Conservation (phyloP, 345 rosid species). For the Psidium guajava region DNA sequence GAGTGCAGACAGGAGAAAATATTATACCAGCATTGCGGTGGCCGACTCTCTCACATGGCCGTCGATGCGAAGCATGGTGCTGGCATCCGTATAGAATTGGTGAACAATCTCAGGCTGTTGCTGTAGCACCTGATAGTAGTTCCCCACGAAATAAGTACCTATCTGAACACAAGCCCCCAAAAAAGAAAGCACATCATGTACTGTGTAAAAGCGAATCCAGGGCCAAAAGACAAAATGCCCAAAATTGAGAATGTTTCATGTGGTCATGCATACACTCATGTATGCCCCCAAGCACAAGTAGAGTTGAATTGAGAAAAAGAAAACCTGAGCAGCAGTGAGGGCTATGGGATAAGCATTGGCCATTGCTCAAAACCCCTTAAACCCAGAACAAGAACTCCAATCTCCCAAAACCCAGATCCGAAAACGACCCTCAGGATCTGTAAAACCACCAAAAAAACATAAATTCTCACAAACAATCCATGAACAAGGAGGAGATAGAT, state of each 20-base stretch:
- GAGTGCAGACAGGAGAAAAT: not conserved
- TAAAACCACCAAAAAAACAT: not conserved
- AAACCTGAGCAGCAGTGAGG: slow-evolving; percentile 31
- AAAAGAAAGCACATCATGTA: not conserved
- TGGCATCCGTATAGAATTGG: slow-evolving; percentile 71
- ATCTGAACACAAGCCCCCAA: slow-evolving; percentile 23
- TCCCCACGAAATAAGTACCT: slow-evolving; percentile 93
- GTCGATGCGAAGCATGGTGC: slow-evolving; percentile 68
- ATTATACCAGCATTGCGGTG: slow-evolving; percentile 53
- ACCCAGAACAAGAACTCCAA: not conserved
- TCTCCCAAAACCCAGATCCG: slow-evolving; percentile 1
- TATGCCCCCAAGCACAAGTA: not conserved
- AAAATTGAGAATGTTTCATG: not conserved
- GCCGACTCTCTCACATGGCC: slow-evolving; percentile 68
- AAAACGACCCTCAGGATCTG: slow-evolving; percentile 5
- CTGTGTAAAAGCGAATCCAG: not conserved
- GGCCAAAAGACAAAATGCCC: not conserved
- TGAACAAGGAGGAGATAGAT: not conserved
- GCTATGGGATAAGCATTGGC: slow-evolving; percentile 25
- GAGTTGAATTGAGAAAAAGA: not conserved
- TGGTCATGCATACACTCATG: not conserved
- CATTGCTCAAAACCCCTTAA: slow-evolving; percentile 12
- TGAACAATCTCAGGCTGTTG: slow-evolving; percentile 85
- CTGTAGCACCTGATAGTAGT: slow-evolving; percentile 78
- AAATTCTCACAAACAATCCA: not conserved